A percentile compares a stretch with the other conserved stretches of the same genome.
Evolutionary conservation across 257 asterid genomes (phyloP).

Genomic region (Cynanchum wilfordii): DNA sequence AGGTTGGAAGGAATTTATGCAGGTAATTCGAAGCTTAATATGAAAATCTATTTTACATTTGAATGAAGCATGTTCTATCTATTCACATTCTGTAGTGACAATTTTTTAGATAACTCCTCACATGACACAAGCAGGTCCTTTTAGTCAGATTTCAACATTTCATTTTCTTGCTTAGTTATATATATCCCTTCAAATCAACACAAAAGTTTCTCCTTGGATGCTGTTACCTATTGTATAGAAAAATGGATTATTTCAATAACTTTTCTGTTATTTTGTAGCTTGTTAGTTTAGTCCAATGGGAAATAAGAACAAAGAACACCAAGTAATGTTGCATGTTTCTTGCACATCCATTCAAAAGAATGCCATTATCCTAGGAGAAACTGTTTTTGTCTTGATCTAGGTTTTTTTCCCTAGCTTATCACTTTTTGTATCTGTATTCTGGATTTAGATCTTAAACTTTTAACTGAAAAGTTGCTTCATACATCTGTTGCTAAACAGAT

Average conservation of each 20-base stretch:
- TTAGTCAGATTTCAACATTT: neutral
- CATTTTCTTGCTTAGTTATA: neutral
- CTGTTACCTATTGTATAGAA: neutral
- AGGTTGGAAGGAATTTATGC: slow-evolving; percentile 99
- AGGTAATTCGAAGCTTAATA: slow-evolving; percentile 40
- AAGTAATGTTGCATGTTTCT: neutral
- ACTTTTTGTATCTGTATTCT: neutral
- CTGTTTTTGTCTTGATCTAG: neutral
- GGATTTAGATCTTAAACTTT: neutral
- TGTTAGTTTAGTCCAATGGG: neutral
- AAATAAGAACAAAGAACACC: neutral
- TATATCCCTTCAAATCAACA: neutral
- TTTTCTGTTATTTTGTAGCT: neutral
- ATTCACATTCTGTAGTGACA: neutral
- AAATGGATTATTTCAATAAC: neutral
- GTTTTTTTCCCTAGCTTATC: neutral
- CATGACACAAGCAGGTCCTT: neutral
- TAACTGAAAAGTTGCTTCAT: neutral
- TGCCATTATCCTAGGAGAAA: neutral
- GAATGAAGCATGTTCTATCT: neutral
- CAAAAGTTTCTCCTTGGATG: neutral
- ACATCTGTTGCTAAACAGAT: neutral
- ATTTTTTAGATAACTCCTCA: neutral
- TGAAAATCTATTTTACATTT: neutral
- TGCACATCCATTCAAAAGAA: neutral